These are phyloP conservation scores for Penicillium taxi DNA, from an alignment of 495 filamentous ascomycete species.

Conservation along the genomic window DNA sequence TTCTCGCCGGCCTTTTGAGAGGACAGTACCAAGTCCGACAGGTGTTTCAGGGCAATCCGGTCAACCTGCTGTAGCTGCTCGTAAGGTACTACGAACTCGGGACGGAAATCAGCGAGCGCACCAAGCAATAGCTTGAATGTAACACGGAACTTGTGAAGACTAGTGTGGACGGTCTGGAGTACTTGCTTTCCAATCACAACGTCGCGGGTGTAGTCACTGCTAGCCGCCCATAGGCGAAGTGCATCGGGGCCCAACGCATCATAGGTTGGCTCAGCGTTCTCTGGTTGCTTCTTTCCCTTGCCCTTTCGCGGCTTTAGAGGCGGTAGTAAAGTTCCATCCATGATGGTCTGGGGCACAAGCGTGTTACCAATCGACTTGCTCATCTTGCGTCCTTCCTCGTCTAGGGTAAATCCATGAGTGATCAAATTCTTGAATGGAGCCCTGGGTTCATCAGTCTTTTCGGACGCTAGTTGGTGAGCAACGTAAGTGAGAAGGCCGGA, in stretches of 20 bases:
- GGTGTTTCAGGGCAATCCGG: constrained; percentile 67
- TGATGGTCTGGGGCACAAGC: constrained; percentile 72
- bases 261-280: constrained; percentile 40
- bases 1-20: constrained; percentile 56
- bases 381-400: constrained; percentile 89
- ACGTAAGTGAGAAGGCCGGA: constrained; percentile 91
- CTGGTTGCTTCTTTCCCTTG: constrained; percentile 42
- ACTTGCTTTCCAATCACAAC: constrained; percentile 68
- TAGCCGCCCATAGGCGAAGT: constrained; percentile 86
- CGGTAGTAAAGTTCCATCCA: constrained; percentile 65
- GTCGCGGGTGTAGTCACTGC: constrained; percentile 84
- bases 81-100: constrained; percentile 30
- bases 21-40: constrained; percentile 51
- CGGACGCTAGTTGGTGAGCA: constrained; percentile 45
- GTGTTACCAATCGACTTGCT: constrained; percentile 95
- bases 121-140: constrained; percentile 85
- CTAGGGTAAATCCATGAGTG: constrained; percentile 92
- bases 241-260: constrained; percentile 70
- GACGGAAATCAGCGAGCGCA: constrained; percentile 56
- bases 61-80: constrained; percentile 48
- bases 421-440: constrained; percentile 79
- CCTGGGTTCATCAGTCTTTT: constrained; percentile 25
- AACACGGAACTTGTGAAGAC: constrained; percentile 74
- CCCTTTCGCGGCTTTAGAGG: constrained; percentile 48
- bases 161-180: constrained; percentile 62